Evolutionary conservation across 2,329 filamentous ascomycete species (phyloP), one percentile per base, ranked within the genome.

Genomic region (Trichoderma hamatum): DNA sequence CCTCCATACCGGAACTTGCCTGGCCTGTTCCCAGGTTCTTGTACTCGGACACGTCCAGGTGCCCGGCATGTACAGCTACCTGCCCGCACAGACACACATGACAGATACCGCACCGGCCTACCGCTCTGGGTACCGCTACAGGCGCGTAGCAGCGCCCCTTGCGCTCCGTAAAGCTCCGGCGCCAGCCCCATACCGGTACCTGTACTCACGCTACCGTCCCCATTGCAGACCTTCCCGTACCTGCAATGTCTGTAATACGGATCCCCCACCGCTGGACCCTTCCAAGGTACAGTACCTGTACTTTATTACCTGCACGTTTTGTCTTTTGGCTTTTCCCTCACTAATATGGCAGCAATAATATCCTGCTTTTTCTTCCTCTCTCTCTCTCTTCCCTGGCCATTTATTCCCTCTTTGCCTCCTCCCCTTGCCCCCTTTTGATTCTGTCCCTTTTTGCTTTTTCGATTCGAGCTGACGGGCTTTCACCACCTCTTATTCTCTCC

Each of bases 391-490:
- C 61, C 55, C 52, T 63, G 49, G 49, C 65, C 64, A 49, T 68
- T 63, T 68, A 68, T 70, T 68, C 69, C 69, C 69, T 70, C 68
- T 69, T 66, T 64, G 46, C 39, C 55, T 56, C 70, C 36, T 67
- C 71, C 67, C 70, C 71, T 69, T 65, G 59, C 71, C 71, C 68
- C 61, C 69, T 49, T 66, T 67, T 61, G 60, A 51, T 54, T 65
- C 70, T 67, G 60, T 56, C 58, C 67, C 70, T 67, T 63, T 26
- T 49, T 69, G 54, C 30, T 55, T 68, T 61, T 54, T 60, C 21
- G n/a, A 4, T 49, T 59, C 52, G n/a, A 34, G 43, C 60, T 52
- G 9, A 34, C 67, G 56, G n/a, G 21, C 51, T 56, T 36, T 36
- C 32, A 26, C 36, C 52, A 9, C 43, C 26, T 21, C 34, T 32